phyloP scores from a whole-genome alignment of 805 yeast species.

The Cyberlindnera galapagoensis region DNA sequence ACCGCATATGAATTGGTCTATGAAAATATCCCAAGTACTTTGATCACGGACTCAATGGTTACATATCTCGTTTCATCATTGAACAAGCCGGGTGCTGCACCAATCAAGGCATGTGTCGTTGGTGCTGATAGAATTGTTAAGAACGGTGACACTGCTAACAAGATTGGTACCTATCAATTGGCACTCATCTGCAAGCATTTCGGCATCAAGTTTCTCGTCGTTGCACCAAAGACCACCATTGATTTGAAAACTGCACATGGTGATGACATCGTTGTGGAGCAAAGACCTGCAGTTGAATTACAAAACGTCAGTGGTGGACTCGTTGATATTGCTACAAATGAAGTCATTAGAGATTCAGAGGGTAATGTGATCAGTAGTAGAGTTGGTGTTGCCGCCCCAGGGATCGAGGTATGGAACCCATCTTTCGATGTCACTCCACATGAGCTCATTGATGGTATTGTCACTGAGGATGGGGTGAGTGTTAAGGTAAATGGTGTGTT shows the following conservation, averaged over 20 bases:
- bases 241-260: slow-evolving; percentile 66
- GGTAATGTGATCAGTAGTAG: slow-evolving; percentile 35
- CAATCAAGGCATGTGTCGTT: slow-evolving; percentile 79
- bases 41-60: slow-evolving; percentile 89
- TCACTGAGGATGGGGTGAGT: slow-evolving; percentile 69
- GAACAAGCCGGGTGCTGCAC: slow-evolving; percentile 34
- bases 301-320: slow-evolving; percentile 69
- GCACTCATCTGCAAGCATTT: slow-evolving; percentile 63
- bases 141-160: slow-evolving; percentile 95
- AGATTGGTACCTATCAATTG: slow-evolving; percentile 90
- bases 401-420: slow-evolving; percentile 90
- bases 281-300: slow-evolving; percentile 76
- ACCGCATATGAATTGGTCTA: slow-evolving; percentile 87
- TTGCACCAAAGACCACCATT: slow-evolving; percentile 91
- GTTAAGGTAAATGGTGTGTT: slow-evolving; percentile 51
- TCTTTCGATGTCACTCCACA: slow-evolving; percentile 92
- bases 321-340: slow-evolving; percentile 28
- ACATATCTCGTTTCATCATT: slow-evolving; percentile 57
- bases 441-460: slow-evolving; percentile 75
- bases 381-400: slow-evolving; percentile 80
- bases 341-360: slow-evolving; percentile 20
- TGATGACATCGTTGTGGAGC: slow-evolving; percentile 75
- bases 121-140: slow-evolving; percentile 89
- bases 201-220: slow-evolving; percentile 80
- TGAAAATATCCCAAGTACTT: slow-evolving; percentile 81